Conservation (phyloP, 108 stramenopile species). For the Nannochloropsis granulata region DNA sequence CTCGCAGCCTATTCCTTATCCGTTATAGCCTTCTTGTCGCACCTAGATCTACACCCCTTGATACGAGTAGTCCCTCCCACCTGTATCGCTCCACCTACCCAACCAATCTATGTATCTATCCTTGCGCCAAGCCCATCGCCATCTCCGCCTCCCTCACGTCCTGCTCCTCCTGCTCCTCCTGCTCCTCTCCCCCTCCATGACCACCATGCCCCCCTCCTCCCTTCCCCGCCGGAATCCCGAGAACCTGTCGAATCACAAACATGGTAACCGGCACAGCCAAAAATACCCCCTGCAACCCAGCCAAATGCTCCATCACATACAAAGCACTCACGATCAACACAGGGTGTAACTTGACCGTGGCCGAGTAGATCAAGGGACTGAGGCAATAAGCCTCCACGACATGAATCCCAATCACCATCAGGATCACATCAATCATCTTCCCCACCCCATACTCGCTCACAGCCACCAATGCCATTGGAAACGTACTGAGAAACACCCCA, state of each 20-base stretch:
- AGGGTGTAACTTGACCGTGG: conserved; percentile 17
- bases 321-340: conserved; percentile 9
- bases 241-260: not conserved
- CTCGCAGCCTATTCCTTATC: too few relatives aligned
- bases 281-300: conserved; percentile 21
- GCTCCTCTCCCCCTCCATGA: not conserved
- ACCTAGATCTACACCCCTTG: too few relatives aligned
- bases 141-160: not conserved
- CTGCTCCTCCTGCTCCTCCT: not conserved
- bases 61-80: too few relatives aligned
- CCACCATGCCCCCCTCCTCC: not conserved
- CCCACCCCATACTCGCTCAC: conserved; percentile 17
- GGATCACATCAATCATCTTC: conserved; percentile 14
- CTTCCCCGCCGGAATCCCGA: not conserved
- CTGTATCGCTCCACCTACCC: too few relatives aligned
- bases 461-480: conserved; percentile 16
- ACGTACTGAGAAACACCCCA: conserved; percentile 17
- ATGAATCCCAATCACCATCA: conserved; percentile 20
- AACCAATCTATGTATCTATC: too few relatives aligned
- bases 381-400: conserved; percentile 26
- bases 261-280: conserved; percentile 10
- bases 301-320: conserved; percentile 21
- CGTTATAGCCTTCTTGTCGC: too few relatives aligned
- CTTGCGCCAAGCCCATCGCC: too few relatives aligned
- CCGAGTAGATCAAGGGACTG: conserved; percentile 18